A percentile compares a stretch with the other conserved stretches of the same genome.
phyloP scores from a whole-genome alignment of 2,329 filamentous ascomycete genomes.

The Fusarium sp. region DNA sequence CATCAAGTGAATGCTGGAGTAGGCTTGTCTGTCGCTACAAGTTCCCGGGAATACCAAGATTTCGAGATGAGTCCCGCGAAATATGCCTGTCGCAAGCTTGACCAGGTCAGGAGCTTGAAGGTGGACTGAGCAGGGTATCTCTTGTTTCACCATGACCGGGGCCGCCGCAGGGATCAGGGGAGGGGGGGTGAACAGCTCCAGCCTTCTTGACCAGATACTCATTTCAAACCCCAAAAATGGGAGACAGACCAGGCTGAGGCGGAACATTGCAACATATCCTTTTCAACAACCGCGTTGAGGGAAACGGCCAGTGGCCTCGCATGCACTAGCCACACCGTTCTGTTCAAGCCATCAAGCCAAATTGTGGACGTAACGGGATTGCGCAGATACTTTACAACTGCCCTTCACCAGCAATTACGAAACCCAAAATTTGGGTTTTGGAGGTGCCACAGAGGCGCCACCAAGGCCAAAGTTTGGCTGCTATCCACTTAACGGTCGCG shows the following conservation, averaged over 20 bases:
- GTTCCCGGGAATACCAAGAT: slow-evolving; percentile 35
- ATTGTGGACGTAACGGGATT: neutral
- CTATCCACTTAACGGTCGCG: slow-evolving; percentile 29
- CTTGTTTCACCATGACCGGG: slow-evolving; percentile 62
- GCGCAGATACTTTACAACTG: slow-evolving; percentile 9
- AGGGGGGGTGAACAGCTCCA: slow-evolving; percentile 33
- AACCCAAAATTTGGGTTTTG: slow-evolving; percentile 14
- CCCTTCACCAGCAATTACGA: slow-evolving; percentile 11
- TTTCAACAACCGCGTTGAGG: slow-evolving; percentile 24
- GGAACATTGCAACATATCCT: slow-evolving; percentile 40
- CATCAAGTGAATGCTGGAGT: slow-evolving; percentile 35
- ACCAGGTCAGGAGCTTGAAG: slow-evolving; percentile 52
- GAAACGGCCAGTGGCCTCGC: slow-evolving; percentile 23
- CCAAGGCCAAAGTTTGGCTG: slow-evolving; percentile 17
- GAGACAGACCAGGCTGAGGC: slow-evolving; percentile 33
- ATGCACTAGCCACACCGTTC: slow-evolving; percentile 39
- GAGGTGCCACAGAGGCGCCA: slow-evolving; percentile 18
- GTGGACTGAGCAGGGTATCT: slow-evolving; percentile 59
- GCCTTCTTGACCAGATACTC: slow-evolving; percentile 28
- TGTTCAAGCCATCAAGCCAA: slow-evolving; percentile 11
- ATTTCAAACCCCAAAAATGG: slow-evolving; percentile 31
- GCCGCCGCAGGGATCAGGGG: slow-evolving; percentile 44
- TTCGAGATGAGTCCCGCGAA: slow-evolving; percentile 26
- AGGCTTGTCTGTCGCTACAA: slow-evolving; percentile 10
- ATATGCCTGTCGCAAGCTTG: slow-evolving; percentile 55